These are phyloP conservation scores for Fusarium odoratissimum DNA, from an alignment of 2,329 filamentous ascomycete species.

Conservation along the genomic window DNA sequence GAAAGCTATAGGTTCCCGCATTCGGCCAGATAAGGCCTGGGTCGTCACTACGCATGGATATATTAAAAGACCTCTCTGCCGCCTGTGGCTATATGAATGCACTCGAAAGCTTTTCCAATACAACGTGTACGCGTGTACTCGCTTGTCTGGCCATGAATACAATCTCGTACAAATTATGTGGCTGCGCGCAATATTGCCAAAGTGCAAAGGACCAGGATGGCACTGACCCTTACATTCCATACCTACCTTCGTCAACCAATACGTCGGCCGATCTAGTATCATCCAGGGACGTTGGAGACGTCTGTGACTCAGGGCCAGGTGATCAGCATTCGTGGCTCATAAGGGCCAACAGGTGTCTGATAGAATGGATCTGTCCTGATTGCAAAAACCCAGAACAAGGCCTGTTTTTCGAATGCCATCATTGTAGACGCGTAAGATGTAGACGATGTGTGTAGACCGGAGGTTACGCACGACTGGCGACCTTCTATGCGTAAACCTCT, in stretches of 20 bases:
- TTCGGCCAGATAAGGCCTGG: neutral
- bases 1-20: neutral
- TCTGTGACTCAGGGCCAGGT: neutral
- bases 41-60: fast-evolving
- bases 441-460: neutral
- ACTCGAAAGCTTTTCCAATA: neutral
- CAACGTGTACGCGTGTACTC: neutral
- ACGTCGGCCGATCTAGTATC: neutral
- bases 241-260: neutral
- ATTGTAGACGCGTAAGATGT: neutral
- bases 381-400: neutral
- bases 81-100: neutral
- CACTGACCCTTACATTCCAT: neutral
- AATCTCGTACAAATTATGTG: neutral
- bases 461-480: neutral
- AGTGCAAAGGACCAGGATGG: neutral
- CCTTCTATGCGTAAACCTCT: neutral
- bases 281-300: neutral
- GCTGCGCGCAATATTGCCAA: neutral
- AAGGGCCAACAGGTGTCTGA: neutral
- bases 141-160: neutral
- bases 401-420: neutral
- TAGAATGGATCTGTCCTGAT: neutral
- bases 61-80: neutral
- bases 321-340: neutral